Evolutionary conservation across 345 rosid species (phyloP).

Genomic region (Eucalyptus curtisii): DNA sequence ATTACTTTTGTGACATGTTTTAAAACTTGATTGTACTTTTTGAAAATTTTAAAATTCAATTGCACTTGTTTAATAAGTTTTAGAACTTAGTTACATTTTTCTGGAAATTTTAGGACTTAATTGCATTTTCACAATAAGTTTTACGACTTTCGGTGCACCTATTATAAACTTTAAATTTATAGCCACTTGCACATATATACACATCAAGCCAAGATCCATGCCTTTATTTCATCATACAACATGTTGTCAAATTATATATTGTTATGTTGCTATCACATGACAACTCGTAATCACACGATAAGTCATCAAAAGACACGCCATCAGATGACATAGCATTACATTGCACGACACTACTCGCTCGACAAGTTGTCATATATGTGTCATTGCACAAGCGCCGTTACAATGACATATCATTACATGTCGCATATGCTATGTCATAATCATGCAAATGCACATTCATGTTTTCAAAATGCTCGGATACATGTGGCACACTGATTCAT

Average conservation of each 20-base stretch:
- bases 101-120: rapidly evolving
- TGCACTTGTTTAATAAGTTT: rapidly evolving
- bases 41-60: rapidly evolving
- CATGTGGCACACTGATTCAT: not conserved
- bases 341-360: rapidly evolving
- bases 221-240: not conserved
- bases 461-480: not conserved
- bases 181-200: not conserved
- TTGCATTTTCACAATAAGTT: rapidly evolving
- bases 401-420: not conserved
- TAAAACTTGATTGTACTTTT: too few relatives aligned
- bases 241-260: not conserved
- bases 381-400: rapidly evolving
- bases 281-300: not conserved
- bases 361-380: not conserved
- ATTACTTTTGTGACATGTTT: too few relatives aligned
- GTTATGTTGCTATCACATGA: not conserved
- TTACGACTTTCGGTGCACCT: rapidly evolving
- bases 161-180: too few relatives aligned
- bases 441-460: not conserved
- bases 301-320: not conserved
- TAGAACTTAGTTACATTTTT: too few relatives aligned
- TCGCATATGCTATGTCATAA: rapidly evolving
- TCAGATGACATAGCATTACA: not conserved
- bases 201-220: rapidly evolving